Conservation (phyloP, 768 basidiomycete genomes). For the Leucosporidium creatinivorum region DNA sequence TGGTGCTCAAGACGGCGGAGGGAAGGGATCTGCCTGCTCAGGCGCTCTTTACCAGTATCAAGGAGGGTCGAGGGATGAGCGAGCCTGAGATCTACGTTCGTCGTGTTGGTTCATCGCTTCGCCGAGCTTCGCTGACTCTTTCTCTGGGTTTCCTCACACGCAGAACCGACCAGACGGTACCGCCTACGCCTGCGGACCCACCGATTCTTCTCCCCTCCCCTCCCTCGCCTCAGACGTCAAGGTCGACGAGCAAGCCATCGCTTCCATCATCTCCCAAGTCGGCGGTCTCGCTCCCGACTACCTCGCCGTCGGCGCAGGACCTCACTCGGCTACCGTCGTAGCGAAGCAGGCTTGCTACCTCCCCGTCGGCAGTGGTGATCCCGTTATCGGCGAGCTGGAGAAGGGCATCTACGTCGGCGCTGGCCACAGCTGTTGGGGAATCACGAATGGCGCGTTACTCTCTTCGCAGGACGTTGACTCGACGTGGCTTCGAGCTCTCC, state of each 20-base stretch:
- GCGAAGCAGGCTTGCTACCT: slow-evolving; percentile 68
- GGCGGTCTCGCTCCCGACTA: slow-evolving; percentile 39
- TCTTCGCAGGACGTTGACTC: too few relatives aligned
- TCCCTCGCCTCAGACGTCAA: slow-evolving; percentile 62
- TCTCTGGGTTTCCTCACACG: background rate
- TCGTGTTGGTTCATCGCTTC: background rate
- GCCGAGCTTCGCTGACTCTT: too few relatives aligned
- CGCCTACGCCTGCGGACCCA: slow-evolving; percentile 71
- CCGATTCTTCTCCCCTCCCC: slow-evolving; percentile 65
- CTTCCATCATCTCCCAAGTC: slow-evolving; percentile 45
- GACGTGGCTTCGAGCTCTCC: too few relatives aligned
- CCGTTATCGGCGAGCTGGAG: slow-evolving; percentile 61
- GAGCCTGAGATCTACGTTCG: slow-evolving; percentile 46
- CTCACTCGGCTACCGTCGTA: slow-evolving; percentile 50
- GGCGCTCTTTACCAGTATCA: slow-evolving; percentile 64
- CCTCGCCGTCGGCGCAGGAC: slow-evolving; percentile 47
- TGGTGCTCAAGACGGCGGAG: slow-evolving; percentile 40
- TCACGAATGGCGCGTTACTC: slow-evolving; percentile 9
- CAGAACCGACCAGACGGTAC: slow-evolving; percentile 39
- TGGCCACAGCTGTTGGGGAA: slow-evolving; percentile 58
- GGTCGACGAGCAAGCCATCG: slow-evolving; percentile 54
- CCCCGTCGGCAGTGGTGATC: slow-evolving; percentile 60
- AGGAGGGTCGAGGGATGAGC: slow-evolving; percentile 38
- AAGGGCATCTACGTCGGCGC: slow-evolving; percentile 63
- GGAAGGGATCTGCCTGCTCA: slow-evolving; percentile 28